phyloP scores from a whole-genome alignment of 495 filamentous ascomycete genomes.

The Sporormia fimetaria region DNA sequence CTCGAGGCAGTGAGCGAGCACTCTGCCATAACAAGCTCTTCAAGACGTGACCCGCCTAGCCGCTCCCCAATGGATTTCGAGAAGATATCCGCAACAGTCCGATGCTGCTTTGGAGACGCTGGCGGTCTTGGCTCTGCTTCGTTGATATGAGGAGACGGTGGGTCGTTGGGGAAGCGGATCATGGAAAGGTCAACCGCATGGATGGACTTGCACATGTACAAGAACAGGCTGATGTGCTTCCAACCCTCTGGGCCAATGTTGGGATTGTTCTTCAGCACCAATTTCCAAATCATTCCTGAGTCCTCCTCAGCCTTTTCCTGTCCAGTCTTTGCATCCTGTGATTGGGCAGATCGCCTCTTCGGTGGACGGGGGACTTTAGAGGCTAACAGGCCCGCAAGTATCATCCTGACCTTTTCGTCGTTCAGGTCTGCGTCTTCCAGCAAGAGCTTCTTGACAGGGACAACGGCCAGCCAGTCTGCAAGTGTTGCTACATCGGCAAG shows the following conservation, averaged over 20 bases:
- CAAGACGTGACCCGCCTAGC: conserved; percentile 60
- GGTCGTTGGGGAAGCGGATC: conserved; percentile 59
- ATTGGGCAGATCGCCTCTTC: conserved; percentile 25
- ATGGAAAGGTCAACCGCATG: conserved; percentile 79
- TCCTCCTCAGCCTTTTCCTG: conserved; percentile 39
- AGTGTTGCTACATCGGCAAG: conserved; percentile 73
- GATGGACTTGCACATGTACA: conserved; percentile 77
- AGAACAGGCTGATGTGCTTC: conserved; percentile 80
- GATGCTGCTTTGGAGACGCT: not conserved
- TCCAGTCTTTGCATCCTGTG: conserved; percentile 34
- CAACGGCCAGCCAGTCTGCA: conserved; percentile 86
- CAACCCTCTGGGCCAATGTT: conserved; percentile 80
- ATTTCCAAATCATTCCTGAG: conserved; percentile 67
- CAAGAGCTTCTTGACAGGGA: conserved; percentile 73
- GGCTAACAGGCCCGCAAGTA: conserved; percentile 76
- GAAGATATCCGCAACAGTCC: conserved; percentile 45
- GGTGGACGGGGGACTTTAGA: conserved; percentile 43
- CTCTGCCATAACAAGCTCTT: conserved; percentile 73
- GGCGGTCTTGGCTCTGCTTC: conserved; percentile 13
- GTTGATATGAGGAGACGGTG: conserved; percentile 17
- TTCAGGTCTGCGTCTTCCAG: conserved; percentile 78
- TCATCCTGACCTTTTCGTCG: conserved; percentile 72
- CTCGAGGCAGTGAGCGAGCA: conserved; percentile 59
- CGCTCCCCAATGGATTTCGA: conserved; percentile 64
- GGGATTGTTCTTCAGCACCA: conserved; percentile 79